phyloP scores from a whole-genome alignment of 2,329 filamentous ascomycete genomes.

The Epicoccum nigrum region DNA sequence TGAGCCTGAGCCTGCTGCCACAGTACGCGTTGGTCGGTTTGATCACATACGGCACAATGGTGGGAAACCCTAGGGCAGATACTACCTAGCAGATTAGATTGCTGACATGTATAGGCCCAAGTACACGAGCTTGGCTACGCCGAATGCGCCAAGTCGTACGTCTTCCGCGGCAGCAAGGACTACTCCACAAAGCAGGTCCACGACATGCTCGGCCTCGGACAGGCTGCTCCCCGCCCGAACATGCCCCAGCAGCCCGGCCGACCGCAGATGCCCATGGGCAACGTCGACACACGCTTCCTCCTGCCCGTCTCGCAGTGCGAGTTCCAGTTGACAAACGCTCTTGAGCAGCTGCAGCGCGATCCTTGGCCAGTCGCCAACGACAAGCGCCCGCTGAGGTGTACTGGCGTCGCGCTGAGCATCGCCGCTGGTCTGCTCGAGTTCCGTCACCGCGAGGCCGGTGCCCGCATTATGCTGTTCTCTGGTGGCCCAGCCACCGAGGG shows the following conservation, averaged over 20 bases:
- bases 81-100: background rate
- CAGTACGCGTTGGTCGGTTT: constrained; percentile 82
- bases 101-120: constrained; percentile 68
- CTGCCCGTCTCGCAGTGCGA: constrained; percentile 95
- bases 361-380: constrained; percentile 97
- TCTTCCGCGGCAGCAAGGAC: constrained; percentile 97
- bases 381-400: constrained; percentile 86
- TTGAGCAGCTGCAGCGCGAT: constrained; percentile 95
- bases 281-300: constrained; percentile 86
- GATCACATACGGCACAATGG: constrained; percentile 93
- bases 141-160: constrained; percentile 97
- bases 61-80: constrained; percentile 44
- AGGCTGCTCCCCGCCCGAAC: constrained; percentile 71
- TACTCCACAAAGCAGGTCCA: constrained; percentile 99
- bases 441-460: constrained; percentile 93
- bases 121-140: constrained; percentile 98
- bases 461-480: constrained; percentile 95
- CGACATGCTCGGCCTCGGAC: constrained; percentile 90
- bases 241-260: constrained; percentile 76
- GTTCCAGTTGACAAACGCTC: constrained; percentile 93
- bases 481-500: constrained; percentile 95
- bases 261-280: constrained; percentile 70
- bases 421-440: constrained; percentile 91
- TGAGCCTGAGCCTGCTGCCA: constrained; percentile 81
- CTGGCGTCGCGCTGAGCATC: constrained; percentile 94